Evolutionary conservation across 202 grass and related monocot genomes (phyloP), one percentile per base, ranked within the genome.

Genomic region (Dendrocalamus latiflorus): DNA sequence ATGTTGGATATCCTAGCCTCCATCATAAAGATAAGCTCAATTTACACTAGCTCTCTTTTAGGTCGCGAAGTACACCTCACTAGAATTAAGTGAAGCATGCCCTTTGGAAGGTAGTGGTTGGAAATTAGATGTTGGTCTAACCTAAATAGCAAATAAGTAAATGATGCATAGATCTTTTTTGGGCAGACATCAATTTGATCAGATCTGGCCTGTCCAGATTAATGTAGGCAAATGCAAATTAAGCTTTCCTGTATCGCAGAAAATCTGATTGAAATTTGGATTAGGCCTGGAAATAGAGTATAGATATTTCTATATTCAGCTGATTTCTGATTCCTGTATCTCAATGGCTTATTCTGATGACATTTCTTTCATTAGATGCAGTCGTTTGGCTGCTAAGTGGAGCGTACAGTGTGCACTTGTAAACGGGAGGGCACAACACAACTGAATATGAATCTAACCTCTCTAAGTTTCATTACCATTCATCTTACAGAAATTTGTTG

Each of bases 271-370:
- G 22, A 42, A 62, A 78, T 85, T 54, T 83, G 3, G 44, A 66
- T 66, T 60, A 50, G 34, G 54, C 9, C 38, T 12, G 42, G 45
- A 78, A 65, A 70, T 42, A 20, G 1, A 41, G 8, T 43, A 24
- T 59, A 62, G 43, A 39, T 49, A 78, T 62, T 36, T 70, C 33
- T 71, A 33, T 10, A 59, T 62, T 60, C 0, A 1, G 30, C 58
- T 83, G 22, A 45, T 83, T 55, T 72, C 26, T 74, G 12, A n/a
- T n/a, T n/a, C n/a, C n/a, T n/a, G n/a, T n/a, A n/a, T 56, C n/a
- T 54, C 43, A 20, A 6, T 56, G 15, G 25, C 24, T 54, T 65
- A 44, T 24, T 65, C 1, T 10, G 8, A 44, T 79, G 16, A 15
- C 54, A 44, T 65, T 57, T 43, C 22, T 28, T 36, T 65, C 4